Evolutionary conservation across 2,329 filamentous ascomycete species (phyloP), one percentile per base, ranked within the genome.

Genomic region (Colletotrichum endophyticum): DNA sequence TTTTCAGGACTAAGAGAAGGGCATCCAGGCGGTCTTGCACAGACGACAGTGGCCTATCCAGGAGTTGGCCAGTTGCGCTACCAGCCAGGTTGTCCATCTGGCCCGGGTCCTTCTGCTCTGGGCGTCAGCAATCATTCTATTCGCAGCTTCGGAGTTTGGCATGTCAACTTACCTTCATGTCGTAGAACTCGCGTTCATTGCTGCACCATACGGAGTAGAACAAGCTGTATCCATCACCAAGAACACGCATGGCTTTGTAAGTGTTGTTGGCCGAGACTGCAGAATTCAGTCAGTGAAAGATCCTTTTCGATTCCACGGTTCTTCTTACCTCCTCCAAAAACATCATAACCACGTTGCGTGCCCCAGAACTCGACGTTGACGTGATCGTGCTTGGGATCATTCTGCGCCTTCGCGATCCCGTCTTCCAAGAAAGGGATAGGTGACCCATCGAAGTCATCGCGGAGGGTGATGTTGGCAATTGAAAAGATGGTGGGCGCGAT

Each of bases 161-260:
- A 7, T 53, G 19, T 6, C n/a, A 28, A 80, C 84, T 63, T 80
- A 89, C 91, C 79, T 86, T 89, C 53, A 93, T 80, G 77, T 94
- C 88, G 80, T 94, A 95, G 3, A 94, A 87, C 81, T 95, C 92
- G 72, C 91, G 90, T 80, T 94, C 92, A 68, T 92, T 91, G 16
- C 85, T 93, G 80, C 93, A 95, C 92, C 93, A 95, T 0, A 94
- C 91, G 0, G 91, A 89, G 79, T 95, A 95, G 77, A 92, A 91
- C 7, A 94, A 81, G 79, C 89, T 91, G 80, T 94, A 94, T 6
- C 84, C 83, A 3, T 87, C 81, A 1, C 88, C 84, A 6, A 91
- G 85, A 8, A 93, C 82, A n/a, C 91, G 87, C 25, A 92, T 79
- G 0, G 87, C 88, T 82, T 93, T 93, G 85, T 93, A 93, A 0